Conservation (phyloP, 2,329 filamentous ascomycete species). For the Colletotrichum sansevieriae region DNA sequence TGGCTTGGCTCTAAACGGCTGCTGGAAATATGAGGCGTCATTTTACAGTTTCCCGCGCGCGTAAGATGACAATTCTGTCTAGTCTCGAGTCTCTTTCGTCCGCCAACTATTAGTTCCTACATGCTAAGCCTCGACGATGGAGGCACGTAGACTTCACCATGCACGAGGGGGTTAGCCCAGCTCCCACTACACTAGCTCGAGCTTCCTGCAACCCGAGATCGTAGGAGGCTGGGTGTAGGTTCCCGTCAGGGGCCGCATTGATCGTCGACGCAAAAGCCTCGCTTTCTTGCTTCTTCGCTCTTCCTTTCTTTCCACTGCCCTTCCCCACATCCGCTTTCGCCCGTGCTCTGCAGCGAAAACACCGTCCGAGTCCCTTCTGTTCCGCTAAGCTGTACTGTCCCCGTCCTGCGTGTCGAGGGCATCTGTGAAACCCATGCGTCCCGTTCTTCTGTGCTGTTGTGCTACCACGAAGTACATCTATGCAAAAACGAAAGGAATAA, state of each 20-base stretch:
- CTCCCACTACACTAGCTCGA: not conserved
- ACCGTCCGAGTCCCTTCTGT: constrained; percentile 2
- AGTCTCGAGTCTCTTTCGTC: not conserved
- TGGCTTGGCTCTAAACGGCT: constrained; percentile 18
- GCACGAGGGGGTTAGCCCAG: no score
- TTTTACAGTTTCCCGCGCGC: constrained; percentile 13
- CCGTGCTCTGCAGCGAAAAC: constrained; percentile 22
- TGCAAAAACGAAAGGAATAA: no score
- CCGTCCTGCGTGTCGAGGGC: not conserved
- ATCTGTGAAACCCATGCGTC: constrained; percentile 11
- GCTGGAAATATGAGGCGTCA: not conserved
- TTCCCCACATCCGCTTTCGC: constrained; percentile 29
- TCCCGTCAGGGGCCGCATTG: constrained; percentile 26
- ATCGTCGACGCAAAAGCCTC: constrained; percentile 30
- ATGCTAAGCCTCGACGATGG: constrained; percentile 10
- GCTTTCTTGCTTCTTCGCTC: not conserved
- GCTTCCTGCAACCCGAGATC: constrained; percentile 5
- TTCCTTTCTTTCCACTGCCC: not conserved
- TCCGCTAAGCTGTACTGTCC: not conserved
- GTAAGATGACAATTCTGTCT: not conserved
- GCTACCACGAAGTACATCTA: not conserved
- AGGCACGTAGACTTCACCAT: not conserved
- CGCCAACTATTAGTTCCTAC: not conserved
- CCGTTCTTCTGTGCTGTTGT: not conserved
- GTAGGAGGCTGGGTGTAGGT: not conserved